phyloP scores from a whole-genome alignment of 2,329 filamentous ascomycete genomes.

The Graphiopsis chlorocephala region DNA sequence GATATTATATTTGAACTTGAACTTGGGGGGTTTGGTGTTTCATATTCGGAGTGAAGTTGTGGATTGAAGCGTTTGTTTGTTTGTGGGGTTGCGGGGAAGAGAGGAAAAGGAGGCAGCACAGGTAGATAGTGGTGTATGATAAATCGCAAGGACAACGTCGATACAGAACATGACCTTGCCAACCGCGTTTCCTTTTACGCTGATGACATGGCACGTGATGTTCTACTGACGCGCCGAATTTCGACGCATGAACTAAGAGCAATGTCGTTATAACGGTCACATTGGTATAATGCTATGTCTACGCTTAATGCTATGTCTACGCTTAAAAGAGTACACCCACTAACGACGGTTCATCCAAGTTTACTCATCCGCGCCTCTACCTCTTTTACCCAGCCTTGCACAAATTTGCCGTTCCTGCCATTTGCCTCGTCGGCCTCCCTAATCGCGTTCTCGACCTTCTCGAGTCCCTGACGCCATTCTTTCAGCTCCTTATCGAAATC shows the following conservation, averaged over 20 bases:
- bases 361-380: slow-evolving; percentile 57
- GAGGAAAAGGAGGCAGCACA: background rate
- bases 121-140: too few relatives aligned
- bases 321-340: background rate
- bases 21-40: background rate
- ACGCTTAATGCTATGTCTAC: background rate
- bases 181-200: too few relatives aligned
- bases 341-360: background rate
- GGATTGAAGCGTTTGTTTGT: slow-evolving; percentile 7
- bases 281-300: slow-evolving; percentile 6
- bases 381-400: slow-evolving; percentile 85
- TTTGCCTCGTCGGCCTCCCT: slow-evolving; percentile 67
- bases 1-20: background rate
- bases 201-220: too few relatives aligned
- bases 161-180: too few relatives aligned
- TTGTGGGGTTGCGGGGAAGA: slow-evolving; percentile 5
- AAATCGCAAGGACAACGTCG: too few relatives aligned
- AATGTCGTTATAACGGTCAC: background rate
- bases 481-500: slow-evolving; percentile 82
- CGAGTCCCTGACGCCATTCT: slow-evolving; percentile 79
- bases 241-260: background rate
- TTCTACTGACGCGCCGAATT: background rate
- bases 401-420: slow-evolving; percentile 75
- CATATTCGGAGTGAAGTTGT: slow-evolving; percentile 5
- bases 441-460: slow-evolving; percentile 74